These are phyloP conservation scores for Xenoacremonium recifei DNA, from an alignment of 2,329 filamentous ascomycete species.

Conservation along the genomic window DNA sequence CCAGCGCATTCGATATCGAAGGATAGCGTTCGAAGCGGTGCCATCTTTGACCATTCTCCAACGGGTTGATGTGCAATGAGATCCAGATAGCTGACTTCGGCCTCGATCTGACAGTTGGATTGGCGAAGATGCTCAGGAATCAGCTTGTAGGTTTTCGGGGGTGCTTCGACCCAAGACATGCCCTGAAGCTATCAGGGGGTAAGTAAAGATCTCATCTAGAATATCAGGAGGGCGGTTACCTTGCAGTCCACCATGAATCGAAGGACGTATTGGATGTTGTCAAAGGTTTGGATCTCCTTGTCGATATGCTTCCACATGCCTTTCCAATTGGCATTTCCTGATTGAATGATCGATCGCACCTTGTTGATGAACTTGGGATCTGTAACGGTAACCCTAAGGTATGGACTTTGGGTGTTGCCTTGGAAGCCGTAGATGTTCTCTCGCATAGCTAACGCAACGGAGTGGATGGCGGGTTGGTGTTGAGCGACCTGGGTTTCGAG, in stretches of 20 bases:
- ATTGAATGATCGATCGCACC: conserved; percentile 74
- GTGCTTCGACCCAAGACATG: conserved; percentile 96
- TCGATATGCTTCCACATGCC: conserved; percentile 74
- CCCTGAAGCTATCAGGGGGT: conserved; percentile 80
- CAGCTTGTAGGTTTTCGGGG: conserved; percentile 69
- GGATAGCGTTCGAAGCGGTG: conserved; percentile 85
- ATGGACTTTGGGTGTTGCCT: conserved; percentile 87
- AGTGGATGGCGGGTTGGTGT: conserved; percentile 71
- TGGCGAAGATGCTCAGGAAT: conserved; percentile 66
- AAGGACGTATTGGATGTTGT: conserved; percentile 92
- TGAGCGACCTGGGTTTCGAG: conserved; percentile 78
- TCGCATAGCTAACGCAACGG: conserved; percentile 76
- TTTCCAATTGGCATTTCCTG: conserved; percentile 81
- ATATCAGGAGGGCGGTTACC: conserved; percentile 40
- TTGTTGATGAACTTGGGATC: conserved; percentile 82
- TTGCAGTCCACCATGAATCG: conserved; percentile 98
- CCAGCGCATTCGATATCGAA: conserved; percentile 99
- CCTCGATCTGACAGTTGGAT: conserved; percentile 96
- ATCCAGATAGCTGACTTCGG: conserved; percentile 76
- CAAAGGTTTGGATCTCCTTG: conserved; percentile 82
- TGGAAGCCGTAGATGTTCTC: conserved; percentile 95
- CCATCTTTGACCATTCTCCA: conserved; percentile 98
- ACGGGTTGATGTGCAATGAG: conserved; percentile 84
- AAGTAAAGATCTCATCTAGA: no score
- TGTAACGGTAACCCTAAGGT: conserved; percentile 88